phyloP scores from a whole-genome alignment of 2,329 filamentous ascomycete species.

The Fusarium pseudoanthophilum region DNA sequence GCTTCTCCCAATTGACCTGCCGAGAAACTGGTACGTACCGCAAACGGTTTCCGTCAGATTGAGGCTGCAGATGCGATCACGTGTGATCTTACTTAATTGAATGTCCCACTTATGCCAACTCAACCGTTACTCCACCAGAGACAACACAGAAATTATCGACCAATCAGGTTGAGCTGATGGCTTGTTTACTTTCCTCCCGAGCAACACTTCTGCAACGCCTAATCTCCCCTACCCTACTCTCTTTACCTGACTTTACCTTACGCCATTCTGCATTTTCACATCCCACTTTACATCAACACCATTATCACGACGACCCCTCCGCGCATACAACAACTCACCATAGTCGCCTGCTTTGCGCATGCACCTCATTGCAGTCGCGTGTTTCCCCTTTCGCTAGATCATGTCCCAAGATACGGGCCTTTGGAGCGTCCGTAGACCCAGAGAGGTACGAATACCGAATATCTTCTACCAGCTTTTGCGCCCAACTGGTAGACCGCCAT shows the following conservation, averaged over 20 bases:
- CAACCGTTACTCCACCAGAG: slow-evolving; percentile 22
- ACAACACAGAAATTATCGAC: slow-evolving; percentile 2
- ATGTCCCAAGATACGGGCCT: slow-evolving; percentile 91
- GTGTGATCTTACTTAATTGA: slow-evolving; percentile 3
- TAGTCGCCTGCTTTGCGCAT: slow-evolving; percentile 20
- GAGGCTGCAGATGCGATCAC: slow-evolving; percentile 19
- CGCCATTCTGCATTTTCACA: slow-evolving; percentile 33
- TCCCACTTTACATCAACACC: slow-evolving; percentile 36
- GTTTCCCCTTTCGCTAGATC: slow-evolving; percentile 25
- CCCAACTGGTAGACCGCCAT: slow-evolving; percentile 5
- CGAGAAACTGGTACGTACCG: slow-evolving; percentile 29
- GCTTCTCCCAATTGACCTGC: slow-evolving; percentile 38
- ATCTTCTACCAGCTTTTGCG: slow-evolving; percentile 33
- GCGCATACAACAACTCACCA: not conserved
- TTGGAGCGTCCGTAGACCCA: slow-evolving; percentile 90
- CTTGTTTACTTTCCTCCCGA: slow-evolving; percentile 58
- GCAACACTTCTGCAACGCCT: slow-evolving; percentile 49
- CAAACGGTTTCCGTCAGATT: slow-evolving; percentile 1
- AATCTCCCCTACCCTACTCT: slow-evolving; percentile 23
- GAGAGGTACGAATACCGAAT: slow-evolving; percentile 71
- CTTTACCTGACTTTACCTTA: slow-evolving; percentile 10
- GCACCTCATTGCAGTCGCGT: slow-evolving; percentile 31
- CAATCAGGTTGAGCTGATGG: slow-evolving; percentile 41
- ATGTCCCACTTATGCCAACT: slow-evolving; percentile 17
- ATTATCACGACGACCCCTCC: slow-evolving; percentile 10